Base-by-base conservation (phyloP, 176 grass and related monocot species). In the Hsuehochloa calcarea region DNA sequence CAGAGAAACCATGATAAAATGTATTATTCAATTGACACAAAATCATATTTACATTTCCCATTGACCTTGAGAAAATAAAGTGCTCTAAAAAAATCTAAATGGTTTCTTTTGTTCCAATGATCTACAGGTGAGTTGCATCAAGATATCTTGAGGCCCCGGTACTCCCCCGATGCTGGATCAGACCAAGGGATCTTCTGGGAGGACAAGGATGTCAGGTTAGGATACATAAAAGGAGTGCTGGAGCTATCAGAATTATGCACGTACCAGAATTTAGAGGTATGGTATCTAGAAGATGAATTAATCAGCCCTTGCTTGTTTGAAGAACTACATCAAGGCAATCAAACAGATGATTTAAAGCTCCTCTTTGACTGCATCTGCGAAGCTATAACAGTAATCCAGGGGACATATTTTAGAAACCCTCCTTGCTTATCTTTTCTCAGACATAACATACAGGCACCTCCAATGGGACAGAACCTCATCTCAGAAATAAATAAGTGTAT, bases 301-400 rank as follows among this genome's bases (percentile, higher is more conserved):
- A 54, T 89, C 58, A 87, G 86, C 35, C 67, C 75, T 56, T 88
- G 63, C 80, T 78, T 95, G 64, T 88, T 92, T 52, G 79, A 95
- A 88, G 88, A 92, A 73, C 43, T 95, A 37, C 75, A 61, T 31
- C 77, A 80, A 25, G 65, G 44, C 51, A 64, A 63, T 77, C 80
- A 73, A 72, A 56, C 26, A 45, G 75, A 95, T 58, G 85, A 90
- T 75, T 25, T 43, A 26, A 92, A 82, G 88, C 80, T 95, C 66
- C 77, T 87, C 14, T 90, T 93, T 85, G 91, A 93, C 74, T 87
- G 89, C 44, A 82, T 89, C 26, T 80, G 78, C 83, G 85, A 94
- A 94, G 87, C 72, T 84, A 19, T 94, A 65, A 62, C 75, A 29
- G 40, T 72, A 72, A 85, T 92, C 23, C 84, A 92, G 75, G 56